Conservation (phyloP, 192 early-diverging fungal genomes). For the Geranomyces variabilis region DNA sequence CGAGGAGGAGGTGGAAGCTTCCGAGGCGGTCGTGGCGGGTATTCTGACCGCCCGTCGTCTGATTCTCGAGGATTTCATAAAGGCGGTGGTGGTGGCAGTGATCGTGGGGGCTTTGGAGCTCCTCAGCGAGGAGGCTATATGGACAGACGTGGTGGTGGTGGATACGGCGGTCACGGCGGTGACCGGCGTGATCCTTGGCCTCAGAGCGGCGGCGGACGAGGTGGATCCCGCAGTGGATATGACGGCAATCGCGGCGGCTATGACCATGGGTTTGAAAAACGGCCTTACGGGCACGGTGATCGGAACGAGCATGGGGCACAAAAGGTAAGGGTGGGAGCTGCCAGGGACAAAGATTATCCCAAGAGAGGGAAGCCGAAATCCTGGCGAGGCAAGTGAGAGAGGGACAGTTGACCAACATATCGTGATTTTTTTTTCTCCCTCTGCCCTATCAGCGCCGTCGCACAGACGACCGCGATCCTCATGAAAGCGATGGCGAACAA, state of each 20-base stretch:
- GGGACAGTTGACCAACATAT: no score
- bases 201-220: neutral
- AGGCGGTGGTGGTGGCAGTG: slow-evolving; percentile 15
- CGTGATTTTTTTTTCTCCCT: no score
- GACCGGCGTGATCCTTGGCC: slow-evolving; percentile 2
- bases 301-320: slow-evolving; percentile 7
- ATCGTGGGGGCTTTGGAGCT: neutral
- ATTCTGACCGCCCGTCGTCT: slow-evolving; percentile 4
- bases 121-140: slow-evolving; percentile 6
- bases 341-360: neutral
- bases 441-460: slow-evolving; percentile 23
- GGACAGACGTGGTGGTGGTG: slow-evolving; percentile 8
- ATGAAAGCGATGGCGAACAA: neutral
- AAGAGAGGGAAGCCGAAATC: neutral
- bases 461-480: slow-evolving; percentile 11
- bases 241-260: slow-evolving; percentile 18
- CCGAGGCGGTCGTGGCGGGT: slow-evolving; percentile 19
- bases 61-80: no score
- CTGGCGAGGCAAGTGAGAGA: no score
- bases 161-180: neutral
- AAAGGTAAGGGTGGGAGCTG: slow-evolving; percentile 2
- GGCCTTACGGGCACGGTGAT: slow-evolving; percentile 13
- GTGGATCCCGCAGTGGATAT: slow-evolving; percentile 4
- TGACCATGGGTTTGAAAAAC: slow-evolving; percentile 14
- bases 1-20: slow-evolving; percentile 12